Conservation (phyloP, 2,329 filamentous ascomycete genomes). For the Tetracladium maxilliforme region DNA sequence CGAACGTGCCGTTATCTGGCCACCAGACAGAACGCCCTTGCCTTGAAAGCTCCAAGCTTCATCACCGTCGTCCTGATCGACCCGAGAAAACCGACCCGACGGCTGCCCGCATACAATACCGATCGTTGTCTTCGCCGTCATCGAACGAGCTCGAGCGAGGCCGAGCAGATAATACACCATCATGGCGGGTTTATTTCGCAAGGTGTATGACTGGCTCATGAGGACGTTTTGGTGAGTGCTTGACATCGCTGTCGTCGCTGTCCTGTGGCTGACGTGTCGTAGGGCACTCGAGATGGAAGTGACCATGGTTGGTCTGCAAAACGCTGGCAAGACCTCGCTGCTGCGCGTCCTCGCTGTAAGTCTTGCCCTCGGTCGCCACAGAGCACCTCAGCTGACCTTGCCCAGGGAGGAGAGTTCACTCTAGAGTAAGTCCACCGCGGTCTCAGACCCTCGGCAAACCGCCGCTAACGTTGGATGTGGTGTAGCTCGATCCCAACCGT, state of each 20-base stretch:
- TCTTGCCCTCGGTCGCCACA: constrained; percentile 9
- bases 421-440: constrained; percentile 67
- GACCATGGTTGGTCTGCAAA: constrained; percentile 96
- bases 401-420: constrained; percentile 91
- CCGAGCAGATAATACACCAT: too few species aligned
- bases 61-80: too few species aligned
- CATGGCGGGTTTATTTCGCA: constrained; percentile 88
- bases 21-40: too few species aligned
- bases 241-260: constrained; percentile 2
- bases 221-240: constrained; percentile 82
- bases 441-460: constrained; percentile 3
- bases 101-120: background rate
- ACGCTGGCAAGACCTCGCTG: constrained; percentile 93
- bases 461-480: constrained; percentile 8
- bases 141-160: background rate
- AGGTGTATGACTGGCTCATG: constrained; percentile 96
- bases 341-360: constrained; percentile 89
- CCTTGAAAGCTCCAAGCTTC: too few species aligned
- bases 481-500: constrained; percentile 92
- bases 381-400: constrained; percentile 17
- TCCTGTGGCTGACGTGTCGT: constrained; percentile 7
- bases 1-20: too few species aligned
- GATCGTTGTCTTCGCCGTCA: background rate
- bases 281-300: constrained; percentile 99
- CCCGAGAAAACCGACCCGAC: too few species aligned